Evolutionary conservation across 306 rosid genomes (phyloP), one percentile per base, ranked within the genome.

Genomic region (Trichosanthes cucumerina): DNA sequence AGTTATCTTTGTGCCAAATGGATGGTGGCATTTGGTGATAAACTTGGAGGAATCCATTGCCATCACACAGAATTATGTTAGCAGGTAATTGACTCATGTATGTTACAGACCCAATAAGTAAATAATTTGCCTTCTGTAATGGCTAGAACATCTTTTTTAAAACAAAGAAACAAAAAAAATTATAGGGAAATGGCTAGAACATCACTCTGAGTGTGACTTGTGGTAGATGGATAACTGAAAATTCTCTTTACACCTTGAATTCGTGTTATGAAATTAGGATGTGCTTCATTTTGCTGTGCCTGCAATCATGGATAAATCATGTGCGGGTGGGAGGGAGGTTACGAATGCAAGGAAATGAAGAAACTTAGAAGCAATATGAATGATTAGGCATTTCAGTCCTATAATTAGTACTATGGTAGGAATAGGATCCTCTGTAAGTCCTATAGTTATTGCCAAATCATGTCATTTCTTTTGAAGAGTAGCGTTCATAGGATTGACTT

Each of bases 11-110:
- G 98, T 91, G 84, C 97, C 97, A 28, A 88, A 81, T 63, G 98
- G 98, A 68, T 95, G 98, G 98, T 95, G 97, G 98, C 97, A 95
- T 88, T 87, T 95, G 88, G 98, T 95, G 84, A 87, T 92, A 84
- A 95, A 95, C 89, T 80, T 95, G 58, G 97, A 92, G 86, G 97
- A 95, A 74, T 95, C 98, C 53, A 83, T 91, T 75, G 97, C 96
- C 84, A 92, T 95, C 79, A 95, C 98, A 15, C 97, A 95, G 86
- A 95, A 95, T 84, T 92, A 88, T 74, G 98, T 89, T 59, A 92
- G 97, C 85, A 95, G 95, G 98, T 92, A 76, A 63, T 3, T 53
- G 34, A 38, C 41, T 58, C 80, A 24, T 65, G 59, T 81, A 76
- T 73, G 24, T 54, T 53, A 75, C 43, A 18, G 39, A n/a, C 50